These are phyloP conservation scores for Malassezia obtusa DNA, from an alignment of 1,284 basidiomycete species.

Conservation along the genomic window DNA sequence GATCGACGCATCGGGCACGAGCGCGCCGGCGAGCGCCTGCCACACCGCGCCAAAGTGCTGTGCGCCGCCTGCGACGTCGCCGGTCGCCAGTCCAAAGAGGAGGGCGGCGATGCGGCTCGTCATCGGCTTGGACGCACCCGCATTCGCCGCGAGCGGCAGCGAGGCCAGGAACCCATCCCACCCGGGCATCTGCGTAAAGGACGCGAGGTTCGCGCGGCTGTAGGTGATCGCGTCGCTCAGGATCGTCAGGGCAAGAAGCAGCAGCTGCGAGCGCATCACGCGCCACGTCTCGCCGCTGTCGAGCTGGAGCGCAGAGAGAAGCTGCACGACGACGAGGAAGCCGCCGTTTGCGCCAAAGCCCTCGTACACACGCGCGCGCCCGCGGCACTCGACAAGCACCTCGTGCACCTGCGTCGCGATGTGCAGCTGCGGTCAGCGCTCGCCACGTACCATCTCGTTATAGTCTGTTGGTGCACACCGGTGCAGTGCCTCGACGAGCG, in stretches of 20 bases:
- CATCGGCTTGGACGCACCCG: slow-evolving; percentile 1
- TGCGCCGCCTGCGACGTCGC: slow-evolving; percentile 24
- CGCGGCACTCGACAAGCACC: slow-evolving; percentile 21
- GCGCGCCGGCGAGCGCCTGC: background rate
- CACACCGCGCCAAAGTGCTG: slow-evolving; percentile 9
- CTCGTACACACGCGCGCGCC: slow-evolving; percentile 17
- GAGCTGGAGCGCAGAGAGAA: slow-evolving; percentile 27
- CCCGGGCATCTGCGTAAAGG: slow-evolving; percentile 27
- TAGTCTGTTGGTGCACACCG: background rate
- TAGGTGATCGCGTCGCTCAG: slow-evolving; percentile 26
- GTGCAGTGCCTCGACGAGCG: slow-evolving; percentile 1
- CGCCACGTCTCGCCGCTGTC: background rate
- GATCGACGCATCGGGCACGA: background rate
- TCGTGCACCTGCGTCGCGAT: slow-evolving; percentile 28
- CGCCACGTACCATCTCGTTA: background rate
- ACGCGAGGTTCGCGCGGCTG: slow-evolving; percentile 25
- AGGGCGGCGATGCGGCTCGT: slow-evolving; percentile 22
- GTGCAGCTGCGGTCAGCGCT: slow-evolving; percentile 18
- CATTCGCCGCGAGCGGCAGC: slow-evolving; percentile 13
- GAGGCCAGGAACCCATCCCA: slow-evolving; percentile 25
- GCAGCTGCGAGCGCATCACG: slow-evolving; percentile 16
- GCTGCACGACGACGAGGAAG: slow-evolving; percentile 32
- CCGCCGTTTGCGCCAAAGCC: slow-evolving; percentile 34
- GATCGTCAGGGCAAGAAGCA: slow-evolving; percentile 30
- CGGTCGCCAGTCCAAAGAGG: slow-evolving; percentile 29